Base-by-base conservation (phyloP, 2,329 filamentous ascomycete species). In the Stemphylium vesicarium region DNA sequence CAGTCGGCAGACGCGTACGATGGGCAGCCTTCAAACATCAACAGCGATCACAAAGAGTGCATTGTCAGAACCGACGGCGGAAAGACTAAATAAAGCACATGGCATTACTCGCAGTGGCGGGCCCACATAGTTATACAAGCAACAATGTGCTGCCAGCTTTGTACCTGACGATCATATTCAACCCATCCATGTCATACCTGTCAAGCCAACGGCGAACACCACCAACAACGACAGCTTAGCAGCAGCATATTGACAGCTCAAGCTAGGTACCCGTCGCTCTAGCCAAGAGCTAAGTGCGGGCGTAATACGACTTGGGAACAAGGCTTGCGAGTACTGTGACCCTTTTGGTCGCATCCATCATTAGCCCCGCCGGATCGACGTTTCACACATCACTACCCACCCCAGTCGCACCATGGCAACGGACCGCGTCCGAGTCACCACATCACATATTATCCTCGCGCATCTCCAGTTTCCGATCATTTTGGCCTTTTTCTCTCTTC, bases 331-430 rank as follows among this genome's bases (percentile, higher is more conserved):
- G 45, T 41, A 57, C 53, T 70, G 70, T 64, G 63, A 73, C 71
- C 61, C 33, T 39, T 50, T 31, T 44, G 58, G 71, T 73, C 66
- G 66, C 70, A 72, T 69, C 46, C 68, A 63, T 71, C 49, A n/a
- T 53, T 46, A 53, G 53, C 48, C 48, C 49, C 57, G 54, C 65
- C 63, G 50, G 59, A 53, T 60, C 59, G 59, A 60, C 55, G 71
- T 73, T 72, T 73, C 70, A 72, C 46, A 57, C 57, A 56, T 50
- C 37, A 44, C 41, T 51, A 45, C 45, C 37, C 37, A 63, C 50
- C 62, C 66, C 49, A 63, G 63, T 55, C 55, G 46, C 51, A 18
- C 56, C 53, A 44, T 53, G 26, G 47, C 38, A 48, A 45, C 57
- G 59, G 56, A 57, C 56, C 54, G 57, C 54, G 48, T 40, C 48